A percentile compares a stretch with the other conserved stretches of the same genome.
Evolutionary conservation across 225 moss, liverwort and hornwort genomes (phyloP).

Genomic region (Lunularia cruciata): DNA sequence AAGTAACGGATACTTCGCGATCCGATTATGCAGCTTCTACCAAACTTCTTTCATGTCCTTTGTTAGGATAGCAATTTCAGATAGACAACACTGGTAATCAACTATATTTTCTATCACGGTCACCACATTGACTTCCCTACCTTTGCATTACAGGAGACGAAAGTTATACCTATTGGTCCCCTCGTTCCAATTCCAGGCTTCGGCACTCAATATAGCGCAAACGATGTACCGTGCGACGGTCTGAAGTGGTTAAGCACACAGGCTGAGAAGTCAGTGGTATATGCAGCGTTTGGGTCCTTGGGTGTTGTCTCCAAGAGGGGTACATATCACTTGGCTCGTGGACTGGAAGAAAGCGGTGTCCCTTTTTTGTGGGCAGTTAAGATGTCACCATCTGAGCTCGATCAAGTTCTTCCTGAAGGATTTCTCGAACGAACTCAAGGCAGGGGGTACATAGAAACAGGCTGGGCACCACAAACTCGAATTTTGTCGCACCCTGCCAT

Average conservation of each 20-base stretch:
- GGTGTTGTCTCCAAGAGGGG: constrained; percentile 22
- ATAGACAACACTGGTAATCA: too few relatives aligned
- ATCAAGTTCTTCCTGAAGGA: constrained; percentile 42
- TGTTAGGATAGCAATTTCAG: too few relatives aligned
- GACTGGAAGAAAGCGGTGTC: constrained; percentile 42
- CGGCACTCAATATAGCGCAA: constrained; percentile 2
- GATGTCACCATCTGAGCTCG: neutral
- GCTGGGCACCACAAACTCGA: constrained; percentile 52
- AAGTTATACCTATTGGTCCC: constrained; percentile 36
- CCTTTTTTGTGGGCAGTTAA: constrained; percentile 50
- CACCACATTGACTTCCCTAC: too few relatives aligned
- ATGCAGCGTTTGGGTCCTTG: constrained; percentile 52
- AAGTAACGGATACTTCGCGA: too few relatives aligned
- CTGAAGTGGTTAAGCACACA: constrained; percentile 51
- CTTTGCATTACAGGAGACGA: constrained; percentile 20
- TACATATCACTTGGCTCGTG: constrained; percentile 38
- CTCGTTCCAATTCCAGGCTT: constrained; percentile 30
- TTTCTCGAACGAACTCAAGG: constrained; percentile 41
- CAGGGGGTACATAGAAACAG: constrained; percentile 36
- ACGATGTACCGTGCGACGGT: constrained; percentile 26
- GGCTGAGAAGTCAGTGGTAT: constrained; percentile 45
- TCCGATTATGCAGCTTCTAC: too few relatives aligned
- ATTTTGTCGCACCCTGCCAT: constrained; percentile 51
- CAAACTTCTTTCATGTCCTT: too few relatives aligned
- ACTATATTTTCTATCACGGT: too few relatives aligned